phyloP scores from a whole-genome alignment of 768 basidiomycete species.

The Chlorophyllum brunneum region DNA sequence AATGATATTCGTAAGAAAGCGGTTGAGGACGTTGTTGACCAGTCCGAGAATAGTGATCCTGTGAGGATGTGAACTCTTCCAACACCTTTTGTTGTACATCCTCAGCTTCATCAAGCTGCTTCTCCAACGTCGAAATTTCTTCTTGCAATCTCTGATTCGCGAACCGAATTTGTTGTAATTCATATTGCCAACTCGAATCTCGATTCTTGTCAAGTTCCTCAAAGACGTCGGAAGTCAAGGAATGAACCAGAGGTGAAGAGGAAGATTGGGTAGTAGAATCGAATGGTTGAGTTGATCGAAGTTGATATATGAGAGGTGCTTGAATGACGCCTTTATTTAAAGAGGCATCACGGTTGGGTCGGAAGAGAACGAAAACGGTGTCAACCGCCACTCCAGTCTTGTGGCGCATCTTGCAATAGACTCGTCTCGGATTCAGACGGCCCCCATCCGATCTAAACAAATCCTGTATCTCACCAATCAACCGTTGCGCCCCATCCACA shows the following conservation, averaged over 20 bases:
- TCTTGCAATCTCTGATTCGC: slow-evolving; percentile 62
- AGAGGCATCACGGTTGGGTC: slow-evolving; percentile 21
- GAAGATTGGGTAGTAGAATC: slow-evolving; percentile 13
- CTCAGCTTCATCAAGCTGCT: not conserved
- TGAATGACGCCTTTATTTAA: slow-evolving; percentile 25
- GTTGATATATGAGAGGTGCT: slow-evolving; percentile 34
- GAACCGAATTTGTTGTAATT: slow-evolving; percentile 79
- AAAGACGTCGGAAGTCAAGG: slow-evolving; percentile 1
- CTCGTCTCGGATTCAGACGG: not conserved
- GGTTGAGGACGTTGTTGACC: not conserved
- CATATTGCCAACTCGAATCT: slow-evolving; percentile 90
- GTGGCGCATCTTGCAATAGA: slow-evolving; percentile 10
- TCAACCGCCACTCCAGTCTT: slow-evolving; percentile 27
- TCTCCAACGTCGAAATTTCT: slow-evolving; percentile 40
- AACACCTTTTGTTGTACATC: not conserved
- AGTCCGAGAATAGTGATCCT: too few relatives aligned
- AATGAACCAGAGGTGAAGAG: not conserved
- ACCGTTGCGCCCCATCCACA: slow-evolving; percentile 18
- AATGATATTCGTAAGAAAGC: too few relatives aligned
- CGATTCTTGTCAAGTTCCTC: slow-evolving; percentile 59
- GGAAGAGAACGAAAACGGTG: slow-evolving; percentile 17
- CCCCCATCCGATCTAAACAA: slow-evolving; percentile 2
- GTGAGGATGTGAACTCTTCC: too few relatives aligned
- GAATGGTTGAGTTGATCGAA: slow-evolving; percentile 26
- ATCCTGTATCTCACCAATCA: slow-evolving; percentile 22